Base-by-base conservation (phyloP, 352 stramenopile genomes). In the Phytopythium vexans region DNA sequence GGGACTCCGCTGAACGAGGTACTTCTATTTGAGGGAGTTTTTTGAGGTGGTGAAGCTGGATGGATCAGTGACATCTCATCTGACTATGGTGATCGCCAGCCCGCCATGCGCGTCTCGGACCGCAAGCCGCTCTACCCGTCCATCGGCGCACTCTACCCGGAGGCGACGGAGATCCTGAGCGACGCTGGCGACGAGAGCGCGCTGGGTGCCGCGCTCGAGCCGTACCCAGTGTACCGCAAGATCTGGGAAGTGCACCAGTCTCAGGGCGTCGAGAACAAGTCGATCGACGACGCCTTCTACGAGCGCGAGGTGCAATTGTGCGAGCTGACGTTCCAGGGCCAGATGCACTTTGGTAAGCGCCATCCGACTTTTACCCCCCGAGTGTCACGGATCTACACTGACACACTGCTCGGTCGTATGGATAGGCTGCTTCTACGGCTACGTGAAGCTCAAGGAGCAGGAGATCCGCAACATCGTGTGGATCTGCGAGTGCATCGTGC, bases 381-480 rank as follows among this genome's bases (percentile, higher is more conserved):
- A 56, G 8, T 11, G 11, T 48, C 8, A 8, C 10, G 43, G 27
- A 14, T 46, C 37, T 44, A 8, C 21, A 32, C 39, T 60, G 3
- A 15, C 21, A n/a, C 45, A 37, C 49, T 65, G 62, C 49, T 32
- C 5, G 6, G 46, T 14, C 33, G 31, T 34, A 15, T 12, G 3
- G 36, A 7, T 49, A 87, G 77, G 72, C 8, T 92, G 87, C 60
- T 99, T 99, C 75, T 99, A 99, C 81, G 95, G 96, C 44, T 99
- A 99, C 76, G 92, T 99, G 40, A 99, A 99, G 84, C 84, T 99
- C 54, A 99, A 99, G 91, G 96, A 99, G 74, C 96, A 99, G 80
- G 97, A 99, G 68, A 98, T 99, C 63, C 91, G 97, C 62, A 99
- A 99, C 78, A 86, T 99, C 53, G 96, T 99, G 50, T 99, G 97